These are phyloP conservation scores for Sextonia rubra DNA, from an alignment of 164 flowering plant species.

Conservation along the genomic window DNA sequence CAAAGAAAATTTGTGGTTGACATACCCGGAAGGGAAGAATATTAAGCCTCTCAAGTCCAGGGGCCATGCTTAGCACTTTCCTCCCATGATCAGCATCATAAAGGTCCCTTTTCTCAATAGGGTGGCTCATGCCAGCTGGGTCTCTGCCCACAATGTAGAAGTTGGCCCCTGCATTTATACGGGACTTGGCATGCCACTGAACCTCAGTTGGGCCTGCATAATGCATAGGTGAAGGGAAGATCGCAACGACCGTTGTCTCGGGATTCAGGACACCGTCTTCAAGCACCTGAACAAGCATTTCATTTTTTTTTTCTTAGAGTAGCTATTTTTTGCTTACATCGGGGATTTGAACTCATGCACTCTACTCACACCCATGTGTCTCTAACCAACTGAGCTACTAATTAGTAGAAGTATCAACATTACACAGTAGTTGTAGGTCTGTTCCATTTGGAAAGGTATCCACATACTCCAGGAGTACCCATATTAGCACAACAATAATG, in stretches of 20 bases:
- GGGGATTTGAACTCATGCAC: no score
- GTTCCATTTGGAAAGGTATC: no score
- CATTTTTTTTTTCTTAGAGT: background rate
- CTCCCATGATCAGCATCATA: constrained; percentile 98
- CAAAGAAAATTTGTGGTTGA: no score
- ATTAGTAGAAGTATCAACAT: no score
- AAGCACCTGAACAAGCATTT: constrained; percentile 52
- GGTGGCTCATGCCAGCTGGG: constrained; percentile 99
- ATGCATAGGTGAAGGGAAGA: constrained; percentile 99
- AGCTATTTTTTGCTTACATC: no score
- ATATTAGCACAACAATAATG: no score
- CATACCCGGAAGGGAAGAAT: constrained; percentile 90
- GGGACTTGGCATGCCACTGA: constrained; percentile 98
- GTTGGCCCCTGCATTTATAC: constrained; percentile 98
- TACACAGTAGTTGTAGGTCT: no score
- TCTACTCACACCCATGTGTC: no score
- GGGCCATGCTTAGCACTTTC: constrained; percentile 95
- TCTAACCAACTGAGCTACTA: no score
- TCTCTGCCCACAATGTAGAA: constrained; percentile 97
- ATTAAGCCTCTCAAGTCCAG: constrained; percentile 87
- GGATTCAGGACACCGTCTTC: constrained; percentile 98
- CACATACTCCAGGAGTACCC: no score
- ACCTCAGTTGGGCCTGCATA: constrained; percentile 99
- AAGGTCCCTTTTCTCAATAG: constrained; percentile 80
- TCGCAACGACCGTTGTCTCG: constrained; percentile 86